A percentile compares a stretch with the other conserved stretches of the same genome.
Conservation (phyloP, 2,329 filamentous ascomycete genomes). For the Stemphylium vesicarium region DNA sequence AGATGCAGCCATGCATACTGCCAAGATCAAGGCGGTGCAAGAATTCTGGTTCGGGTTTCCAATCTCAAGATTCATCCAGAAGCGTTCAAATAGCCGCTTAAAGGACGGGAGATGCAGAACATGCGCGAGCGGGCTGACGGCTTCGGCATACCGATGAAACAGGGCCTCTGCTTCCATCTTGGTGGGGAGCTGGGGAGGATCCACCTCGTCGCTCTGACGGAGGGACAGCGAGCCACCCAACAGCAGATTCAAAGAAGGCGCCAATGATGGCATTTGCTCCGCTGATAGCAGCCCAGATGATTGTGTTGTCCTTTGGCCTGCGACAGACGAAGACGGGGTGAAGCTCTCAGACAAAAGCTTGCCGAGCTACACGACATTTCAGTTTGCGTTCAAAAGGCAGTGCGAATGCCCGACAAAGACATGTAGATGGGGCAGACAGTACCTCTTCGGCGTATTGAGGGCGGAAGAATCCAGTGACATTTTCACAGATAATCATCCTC, state of each 20-base stretch:
- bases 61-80: conserved; percentile 47
- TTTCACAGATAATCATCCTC: conserved; percentile 50
- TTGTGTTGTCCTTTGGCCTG: conserved; percentile 45
- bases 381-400: conserved; percentile 25
- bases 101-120: conserved; percentile 47
- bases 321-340: conserved; percentile 40
- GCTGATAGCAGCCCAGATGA: conserved; percentile 45
- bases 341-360: conserved; percentile 47
- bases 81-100: conserved; percentile 46
- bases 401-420: conserved; percentile 8
- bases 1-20: conserved; percentile 48
- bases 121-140: conserved; percentile 48
- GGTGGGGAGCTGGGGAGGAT: conserved; percentile 42
- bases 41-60: conserved; percentile 46
- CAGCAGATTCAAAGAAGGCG: conserved; percentile 45
- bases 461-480: conserved; percentile 48
- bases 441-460: conserved; percentile 51
- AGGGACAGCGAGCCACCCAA: conserved; percentile 40
- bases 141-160: conserved; percentile 44
- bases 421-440: conserved; percentile 28
- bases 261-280: conserved; percentile 47
- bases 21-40: conserved; percentile 45
- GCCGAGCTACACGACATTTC: conserved; percentile 43
- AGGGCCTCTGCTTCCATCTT: conserved; percentile 46
- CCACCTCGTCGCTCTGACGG: conserved; percentile 37